Evolutionary conservation across 164 flowering plant genomes (phyloP).

Genomic region (Tetrastigma voinierianum): DNA sequence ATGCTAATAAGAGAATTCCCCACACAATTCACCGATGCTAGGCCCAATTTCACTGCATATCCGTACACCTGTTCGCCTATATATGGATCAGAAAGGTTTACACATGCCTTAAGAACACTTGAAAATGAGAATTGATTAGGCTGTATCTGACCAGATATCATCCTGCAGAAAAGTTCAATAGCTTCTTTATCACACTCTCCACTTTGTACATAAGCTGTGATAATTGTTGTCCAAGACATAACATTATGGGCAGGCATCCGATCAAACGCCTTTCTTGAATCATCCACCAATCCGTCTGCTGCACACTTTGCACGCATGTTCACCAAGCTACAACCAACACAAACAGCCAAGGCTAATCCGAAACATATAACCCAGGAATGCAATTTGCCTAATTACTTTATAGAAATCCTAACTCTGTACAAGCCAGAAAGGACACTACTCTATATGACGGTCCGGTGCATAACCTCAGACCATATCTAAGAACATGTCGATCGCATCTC

Average conservation of each 20-base stretch:
- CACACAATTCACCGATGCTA: conserved; percentile 55
- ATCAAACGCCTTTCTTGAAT: conserved; percentile 67
- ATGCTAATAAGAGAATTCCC: conserved; percentile 79
- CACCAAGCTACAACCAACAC: conserved; percentile 70
- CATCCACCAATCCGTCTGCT: conserved; percentile 32
- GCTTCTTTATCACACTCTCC: conserved; percentile 60
- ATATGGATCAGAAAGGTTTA: conserved; percentile 39
- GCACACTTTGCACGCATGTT: conserved; percentile 79
- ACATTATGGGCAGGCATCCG: conserved; percentile 64
- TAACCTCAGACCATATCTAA: no score
- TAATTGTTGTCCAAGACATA: conserved; percentile 91
- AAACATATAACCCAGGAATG: conserved; percentile 44
- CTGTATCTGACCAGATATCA: conserved; percentile 41
- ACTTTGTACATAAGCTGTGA: conserved; percentile 65
- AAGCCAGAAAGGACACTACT: no score
- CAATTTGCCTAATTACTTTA: conserved; percentile 27
- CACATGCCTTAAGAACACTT: conserved; percentile 77
- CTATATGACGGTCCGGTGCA: no score
- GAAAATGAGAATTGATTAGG: conserved; percentile 85
- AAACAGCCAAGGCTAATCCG: conserved; percentile 55
- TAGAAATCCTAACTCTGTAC: no score
- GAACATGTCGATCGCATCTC: no score
- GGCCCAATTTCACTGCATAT: conserved; percentile 57
- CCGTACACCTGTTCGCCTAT: conserved; percentile 58
- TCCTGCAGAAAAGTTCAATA: conserved; percentile 47